Evolutionary conservation across 2,329 filamentous ascomycete genomes (phyloP).

Genomic region (Colletotrichum liriopes): DNA sequence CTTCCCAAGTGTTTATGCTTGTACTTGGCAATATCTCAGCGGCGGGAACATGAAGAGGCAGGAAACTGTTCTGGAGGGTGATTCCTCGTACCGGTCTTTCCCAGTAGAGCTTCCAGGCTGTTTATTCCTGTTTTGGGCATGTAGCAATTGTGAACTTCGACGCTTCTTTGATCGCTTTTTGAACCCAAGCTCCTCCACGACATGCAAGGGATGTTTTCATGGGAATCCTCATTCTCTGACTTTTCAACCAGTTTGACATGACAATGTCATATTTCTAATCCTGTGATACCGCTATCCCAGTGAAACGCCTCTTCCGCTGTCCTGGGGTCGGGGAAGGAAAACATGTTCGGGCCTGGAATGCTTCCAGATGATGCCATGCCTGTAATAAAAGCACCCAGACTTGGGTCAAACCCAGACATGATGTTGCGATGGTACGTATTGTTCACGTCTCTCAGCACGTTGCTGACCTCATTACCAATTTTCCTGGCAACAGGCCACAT

Average conservation of each 20-base stretch:
- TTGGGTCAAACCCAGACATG: slow-evolving; percentile 6
- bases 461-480: slow-evolving; percentile 31
- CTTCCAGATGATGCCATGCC: slow-evolving; percentile 16
- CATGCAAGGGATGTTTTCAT: no score
- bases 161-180: neutral
- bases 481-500: slow-evolving; percentile 53
- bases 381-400: slow-evolving; percentile 26
- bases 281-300: slow-evolving; percentile 25
- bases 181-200: neutral
- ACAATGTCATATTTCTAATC: neutral
- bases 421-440: neutral
- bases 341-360: neutral
- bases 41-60: neutral
- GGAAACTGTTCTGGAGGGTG: neutral
- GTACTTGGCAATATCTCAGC: neutral
- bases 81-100: no score
- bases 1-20: neutral
- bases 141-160: neutral
- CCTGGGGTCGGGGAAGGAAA: slow-evolving; percentile 25
- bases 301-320: slow-evolving; percentile 27
- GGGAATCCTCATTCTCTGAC: no score
- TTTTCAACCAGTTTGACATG: neutral
- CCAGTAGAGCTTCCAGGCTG: neutral
- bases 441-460: slow-evolving; percentile 27
- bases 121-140: neutral